A percentile compares a stretch with the other conserved stretches of the same genome.
Conservation (phyloP, 768 basidiomycete species). For the Butyriboletus loyo region DNA sequence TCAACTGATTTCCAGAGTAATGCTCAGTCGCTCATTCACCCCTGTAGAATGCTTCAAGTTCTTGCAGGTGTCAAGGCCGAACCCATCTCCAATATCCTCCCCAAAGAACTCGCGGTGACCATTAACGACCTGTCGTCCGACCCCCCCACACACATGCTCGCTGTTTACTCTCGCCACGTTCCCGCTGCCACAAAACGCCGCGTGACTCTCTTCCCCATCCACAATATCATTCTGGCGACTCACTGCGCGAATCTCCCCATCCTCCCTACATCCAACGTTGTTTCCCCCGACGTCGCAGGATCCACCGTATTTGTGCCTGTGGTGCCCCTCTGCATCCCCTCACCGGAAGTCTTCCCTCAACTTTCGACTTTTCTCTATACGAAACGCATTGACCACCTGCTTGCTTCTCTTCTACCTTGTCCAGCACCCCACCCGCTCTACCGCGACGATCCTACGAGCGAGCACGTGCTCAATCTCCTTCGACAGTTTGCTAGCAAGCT, state of each 20-base stretch:
- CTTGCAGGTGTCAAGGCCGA: slow-evolving; percentile 28
- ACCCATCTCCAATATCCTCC: slow-evolving; percentile 21
- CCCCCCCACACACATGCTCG: slow-evolving; percentile 33
- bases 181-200: slow-evolving; percentile 26
- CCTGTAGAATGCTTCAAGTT: slow-evolving; percentile 29
- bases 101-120: slow-evolving; percentile 23
- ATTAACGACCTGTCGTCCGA: slow-evolving; percentile 32
- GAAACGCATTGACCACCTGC: slow-evolving; percentile 55
- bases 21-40: slow-evolving; percentile 6
- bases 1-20: rapidly evolving
- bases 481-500: slow-evolving; percentile 15
- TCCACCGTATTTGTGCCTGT: slow-evolving; percentile 49
- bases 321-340: slow-evolving; percentile 66
- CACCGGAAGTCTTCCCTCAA: slow-evolving; percentile 62
- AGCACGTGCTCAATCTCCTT: slow-evolving; percentile 11
- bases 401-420: slow-evolving; percentile 60
- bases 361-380: slow-evolving; percentile 69
- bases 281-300: slow-evolving; percentile 11
- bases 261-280: slow-evolving; percentile 15
- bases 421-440: slow-evolving; percentile 25
- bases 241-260: slow-evolving; percentile 31
- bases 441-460: slow-evolving; percentile 21
- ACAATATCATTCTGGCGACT: slow-evolving; percentile 35
- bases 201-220: slow-evolving; percentile 36
- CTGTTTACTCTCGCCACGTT: slow-evolving; percentile 25